phyloP scores from a whole-genome alignment of 176 grass and related monocot species.

The Phoenix roebelenii region DNA sequence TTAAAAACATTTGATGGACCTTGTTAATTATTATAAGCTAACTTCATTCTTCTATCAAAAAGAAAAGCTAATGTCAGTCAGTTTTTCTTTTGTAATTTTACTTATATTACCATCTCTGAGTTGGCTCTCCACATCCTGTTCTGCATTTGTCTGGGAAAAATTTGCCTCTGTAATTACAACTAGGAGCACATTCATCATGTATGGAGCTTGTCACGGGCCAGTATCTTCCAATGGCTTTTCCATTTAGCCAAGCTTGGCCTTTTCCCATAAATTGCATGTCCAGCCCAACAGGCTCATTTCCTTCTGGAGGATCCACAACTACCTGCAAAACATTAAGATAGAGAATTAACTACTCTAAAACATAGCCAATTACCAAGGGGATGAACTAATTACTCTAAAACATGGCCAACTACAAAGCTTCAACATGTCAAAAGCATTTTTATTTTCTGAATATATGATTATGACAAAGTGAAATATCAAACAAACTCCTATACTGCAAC shows the following conservation, averaged over 20 bases:
- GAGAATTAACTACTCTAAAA: not conserved
- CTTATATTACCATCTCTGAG: slow-evolving; percentile 76
- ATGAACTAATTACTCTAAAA: not conserved
- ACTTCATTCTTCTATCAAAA: too few species aligned
- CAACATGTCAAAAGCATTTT: too few species aligned
- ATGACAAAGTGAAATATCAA: slow-evolving; percentile 6
- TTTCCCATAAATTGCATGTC: slow-evolving; percentile 93
- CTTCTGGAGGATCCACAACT: slow-evolving; percentile 64
- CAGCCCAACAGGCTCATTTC: slow-evolving; percentile 70
- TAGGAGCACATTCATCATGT: slow-evolving; percentile 45
- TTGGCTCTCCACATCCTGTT: slow-evolving; percentile 69
- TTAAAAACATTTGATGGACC: too few species aligned
- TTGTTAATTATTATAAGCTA: too few species aligned
- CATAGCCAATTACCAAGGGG: not conserved
- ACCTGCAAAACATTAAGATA: slow-evolving; percentile 30
- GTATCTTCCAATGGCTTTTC: slow-evolving; percentile 82
- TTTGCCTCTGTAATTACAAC: slow-evolving; percentile 66
- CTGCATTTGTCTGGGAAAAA: slow-evolving; percentile 80
- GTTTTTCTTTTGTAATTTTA: too few species aligned
- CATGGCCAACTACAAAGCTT: not conserved
- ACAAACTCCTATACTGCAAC: slow-evolving; percentile 2
- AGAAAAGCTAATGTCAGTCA: too few species aligned
- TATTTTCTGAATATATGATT: not conserved
- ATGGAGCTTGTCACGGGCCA: slow-evolving; percentile 53
- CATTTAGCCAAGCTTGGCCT: slow-evolving; percentile 94